phyloP scores from a whole-genome alignment of 164 flowering plant genomes.

The Akebia trifoliata region DNA sequence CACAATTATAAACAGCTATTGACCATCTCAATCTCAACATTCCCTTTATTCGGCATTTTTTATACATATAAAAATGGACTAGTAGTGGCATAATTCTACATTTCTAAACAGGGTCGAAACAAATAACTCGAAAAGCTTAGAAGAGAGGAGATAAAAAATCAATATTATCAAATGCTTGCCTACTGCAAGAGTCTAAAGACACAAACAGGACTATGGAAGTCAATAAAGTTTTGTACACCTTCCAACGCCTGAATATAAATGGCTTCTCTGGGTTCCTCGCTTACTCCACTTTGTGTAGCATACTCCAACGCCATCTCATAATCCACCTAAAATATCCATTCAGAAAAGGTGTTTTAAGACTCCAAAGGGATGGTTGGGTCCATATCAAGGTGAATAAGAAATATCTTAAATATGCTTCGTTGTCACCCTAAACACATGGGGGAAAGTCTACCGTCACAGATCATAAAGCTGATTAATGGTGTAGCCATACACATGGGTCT shows the following conservation, averaged over 20 bases:
- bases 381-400: no score
- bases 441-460: no score
- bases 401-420: no score
- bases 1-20: no score
- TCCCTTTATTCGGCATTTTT: no score
- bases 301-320: constrained; percentile 77
- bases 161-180: constrained; percentile 4
- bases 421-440: no score
- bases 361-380: no score
- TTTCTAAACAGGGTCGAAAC: not conserved
- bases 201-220: constrained; percentile 53
- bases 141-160: not conserved
- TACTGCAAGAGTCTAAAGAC: constrained; percentile 60
- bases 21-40: no score
- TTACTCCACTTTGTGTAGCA: constrained; percentile 77
- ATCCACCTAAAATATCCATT: constrained; percentile 60
- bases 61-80: not conserved
- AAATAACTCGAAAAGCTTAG: no score
- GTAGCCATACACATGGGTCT: no score
- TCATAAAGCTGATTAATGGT: no score
- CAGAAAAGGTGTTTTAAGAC: not conserved
- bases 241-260: constrained; percentile 55
- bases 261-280: constrained; percentile 74
- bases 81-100: not conserved
- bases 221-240: constrained; percentile 32